These are phyloP conservation scores for Talaromyces proteolyticus DNA, from an alignment of 495 filamentous ascomycete genomes.

Conservation along the genomic window DNA sequence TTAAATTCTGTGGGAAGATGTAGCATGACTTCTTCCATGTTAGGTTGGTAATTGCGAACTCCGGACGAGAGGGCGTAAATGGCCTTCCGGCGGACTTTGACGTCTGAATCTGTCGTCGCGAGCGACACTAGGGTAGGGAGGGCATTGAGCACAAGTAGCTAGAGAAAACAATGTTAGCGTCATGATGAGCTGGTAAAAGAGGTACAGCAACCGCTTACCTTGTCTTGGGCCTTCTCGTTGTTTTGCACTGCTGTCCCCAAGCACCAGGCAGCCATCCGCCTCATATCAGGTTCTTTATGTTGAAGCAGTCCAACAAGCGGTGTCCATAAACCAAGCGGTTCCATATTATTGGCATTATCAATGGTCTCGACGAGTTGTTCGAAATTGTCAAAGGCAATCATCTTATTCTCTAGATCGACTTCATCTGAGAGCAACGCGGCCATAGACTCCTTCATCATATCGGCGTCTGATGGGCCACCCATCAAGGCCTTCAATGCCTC, in stretches of 20 bases:
- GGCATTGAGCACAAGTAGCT: constrained; percentile 64
- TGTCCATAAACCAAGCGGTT: constrained; percentile 70
- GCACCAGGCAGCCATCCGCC: constrained; percentile 86
- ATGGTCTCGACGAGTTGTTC: constrained; percentile 86
- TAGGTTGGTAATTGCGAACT: constrained; percentile 81
- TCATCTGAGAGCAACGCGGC: constrained; percentile 58
- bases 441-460: constrained; percentile 83
- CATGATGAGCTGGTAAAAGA: neutral
- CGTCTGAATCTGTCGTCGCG: constrained; percentile 51
- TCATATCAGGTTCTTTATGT: constrained; percentile 62
- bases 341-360: constrained; percentile 94
- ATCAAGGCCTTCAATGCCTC: constrained; percentile 68
- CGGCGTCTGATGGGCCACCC: constrained; percentile 77
- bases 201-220: constrained; percentile 28
- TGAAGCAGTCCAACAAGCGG: constrained; percentile 65
- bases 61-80: constrained; percentile 79
- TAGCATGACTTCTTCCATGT: constrained; percentile 56
- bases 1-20: constrained; percentile 56
- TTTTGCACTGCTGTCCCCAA: constrained; percentile 93
- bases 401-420: constrained; percentile 64
- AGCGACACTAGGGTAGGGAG: constrained; percentile 63
- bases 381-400: constrained; percentile 93
- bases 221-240: constrained; percentile 77
- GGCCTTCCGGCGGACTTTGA: constrained; percentile 75
- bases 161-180: constrained; percentile 13